These are phyloP conservation scores for Krasilnikovozyma curviuscula DNA, from an alignment of 768 basidiomycete species.

Conservation along the genomic window DNA sequence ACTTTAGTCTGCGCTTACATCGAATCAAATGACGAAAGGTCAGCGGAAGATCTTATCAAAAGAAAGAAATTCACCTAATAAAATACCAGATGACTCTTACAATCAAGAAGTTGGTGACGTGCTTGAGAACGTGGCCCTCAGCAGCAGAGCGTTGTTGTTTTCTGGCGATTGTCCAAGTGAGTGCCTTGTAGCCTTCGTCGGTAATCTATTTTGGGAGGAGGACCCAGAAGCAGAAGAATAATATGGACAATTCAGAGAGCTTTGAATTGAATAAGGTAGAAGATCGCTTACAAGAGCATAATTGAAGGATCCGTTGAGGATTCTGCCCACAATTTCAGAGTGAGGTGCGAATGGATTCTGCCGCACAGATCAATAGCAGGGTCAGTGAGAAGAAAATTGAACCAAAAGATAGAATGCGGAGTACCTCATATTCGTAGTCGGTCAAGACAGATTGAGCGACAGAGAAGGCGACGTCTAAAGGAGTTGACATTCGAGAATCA, in stretches of 20 bases:
- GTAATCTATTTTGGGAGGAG: neutral
- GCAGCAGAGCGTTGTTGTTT: conserved; percentile 7
- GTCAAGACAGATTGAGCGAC: too few relatives aligned
- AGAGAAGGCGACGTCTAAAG: too few relatives aligned
- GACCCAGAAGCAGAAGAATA: too few relatives aligned
- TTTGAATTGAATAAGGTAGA: neutral
- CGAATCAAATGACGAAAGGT: neutral
- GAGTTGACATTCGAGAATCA: too few relatives aligned
- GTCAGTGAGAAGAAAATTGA: too few relatives aligned
- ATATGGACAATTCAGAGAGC: neutral
- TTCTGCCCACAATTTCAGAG: conserved; percentile 5
- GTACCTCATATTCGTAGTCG: too few relatives aligned
- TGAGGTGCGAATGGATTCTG: conserved; percentile 1
- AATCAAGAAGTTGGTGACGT: conserved; percentile 12
- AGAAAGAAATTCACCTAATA: neutral
- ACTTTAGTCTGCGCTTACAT: conserved; percentile 9
- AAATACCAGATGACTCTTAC: neutral
- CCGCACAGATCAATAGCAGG: too few relatives aligned
- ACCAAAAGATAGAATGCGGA: too few relatives aligned
- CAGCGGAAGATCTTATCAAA: neutral
- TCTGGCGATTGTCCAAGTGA: conserved; percentile 12
- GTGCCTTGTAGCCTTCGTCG: conserved; percentile 4
- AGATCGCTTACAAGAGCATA: conserved; percentile 10
- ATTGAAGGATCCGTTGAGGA: conserved; percentile 7
- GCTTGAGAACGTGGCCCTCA: conserved; percentile 12